Conservation (phyloP, 2,329 filamentous ascomycete species). For the Stemphylium lycopersici region DNA sequence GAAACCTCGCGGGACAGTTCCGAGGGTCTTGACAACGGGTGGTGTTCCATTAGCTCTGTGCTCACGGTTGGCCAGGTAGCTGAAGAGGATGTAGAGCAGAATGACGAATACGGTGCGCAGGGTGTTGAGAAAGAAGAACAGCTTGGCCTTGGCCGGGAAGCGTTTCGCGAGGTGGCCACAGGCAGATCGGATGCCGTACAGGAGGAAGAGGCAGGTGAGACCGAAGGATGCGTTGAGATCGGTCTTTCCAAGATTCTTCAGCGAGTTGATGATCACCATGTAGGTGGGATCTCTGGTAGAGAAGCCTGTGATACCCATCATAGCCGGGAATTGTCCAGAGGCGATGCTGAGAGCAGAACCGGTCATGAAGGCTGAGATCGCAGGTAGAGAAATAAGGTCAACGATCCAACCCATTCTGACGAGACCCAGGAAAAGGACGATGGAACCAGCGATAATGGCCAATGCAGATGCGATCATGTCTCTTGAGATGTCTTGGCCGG, state of each 20-base stretch:
- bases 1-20: conserved; percentile 83
- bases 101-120: conserved; percentile 92
- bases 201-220: conserved; percentile 74
- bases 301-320: conserved; percentile 81
- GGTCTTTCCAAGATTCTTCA: conserved; percentile 70
- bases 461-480: conserved; percentile 64
- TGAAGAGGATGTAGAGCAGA: conserved; percentile 87
- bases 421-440: conserved; percentile 82
- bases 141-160: conserved; percentile 70
- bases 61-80: conserved; percentile 77
- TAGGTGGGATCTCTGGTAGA: conserved; percentile 81
- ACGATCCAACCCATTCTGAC: conserved; percentile 87
- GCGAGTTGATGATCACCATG: conserved; percentile 79
- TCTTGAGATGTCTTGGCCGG: conserved; percentile 27
- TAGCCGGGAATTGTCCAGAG: conserved; percentile 77
- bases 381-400: conserved; percentile 88
- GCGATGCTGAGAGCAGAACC: conserved; percentile 91
- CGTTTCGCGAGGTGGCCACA: conserved; percentile 72
- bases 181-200: conserved; percentile 71
- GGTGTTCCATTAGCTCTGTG: conserved; percentile 51
- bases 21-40: conserved; percentile 75
- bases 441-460: conserved; percentile 77
- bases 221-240: conserved; percentile 83
- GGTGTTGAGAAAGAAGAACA: conserved; percentile 89
- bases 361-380: conserved; percentile 96